Evolutionary conservation across 371 early-diverging fungal species (phyloP), one percentile per base, ranked within the genome.

Genomic region (Mortierella polycephala): DNA sequence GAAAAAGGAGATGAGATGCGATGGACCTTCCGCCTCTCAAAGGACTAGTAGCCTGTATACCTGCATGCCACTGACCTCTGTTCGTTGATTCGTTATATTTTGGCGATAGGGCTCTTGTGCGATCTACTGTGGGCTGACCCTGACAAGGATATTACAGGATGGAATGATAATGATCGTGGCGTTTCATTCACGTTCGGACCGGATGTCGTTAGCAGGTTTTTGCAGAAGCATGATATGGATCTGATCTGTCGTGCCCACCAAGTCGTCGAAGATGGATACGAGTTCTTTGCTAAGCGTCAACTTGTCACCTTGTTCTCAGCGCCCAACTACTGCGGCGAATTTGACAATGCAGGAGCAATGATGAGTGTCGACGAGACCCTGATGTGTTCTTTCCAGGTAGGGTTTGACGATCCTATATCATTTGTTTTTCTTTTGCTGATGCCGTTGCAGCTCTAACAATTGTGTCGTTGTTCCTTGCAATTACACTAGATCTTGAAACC

Each of bases 41-140:
- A 42, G 13, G 5, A 9, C 13, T 18, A n/a, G 9, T 12, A 21
- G 41, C 13, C 10, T 54, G 4, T 20, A 30, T 21, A 12, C 21
- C 30, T 11, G 55, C 55, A 21, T 55, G 21, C 13, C 12, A 8
- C 11, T 39, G 37, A 21, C 10, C 12, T 7, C 37, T 37, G 23
- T 30, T 37, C 3, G 21, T 12, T 11, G 16, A 47, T 57, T n/a
- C 14, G 16, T 45, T 23, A 16, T 57, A 20, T 13, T 18, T 52
- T 56, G 18, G 6, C 18, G 45, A 11, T 51, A 72, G 73, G 73
- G 8, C 81, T 96, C 30, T 82, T 98, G 44, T 94, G 95, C 82
- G 98, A 98, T 80, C 85, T 98, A 55, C 82, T 99, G 44, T 99
- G 99, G 99, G 94, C 96, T 6, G 99, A 99, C 81, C 99, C 99